Base-by-base conservation (phyloP, 2,329 filamentous ascomycete species). In the Aspergillus ochraceus region DNA sequence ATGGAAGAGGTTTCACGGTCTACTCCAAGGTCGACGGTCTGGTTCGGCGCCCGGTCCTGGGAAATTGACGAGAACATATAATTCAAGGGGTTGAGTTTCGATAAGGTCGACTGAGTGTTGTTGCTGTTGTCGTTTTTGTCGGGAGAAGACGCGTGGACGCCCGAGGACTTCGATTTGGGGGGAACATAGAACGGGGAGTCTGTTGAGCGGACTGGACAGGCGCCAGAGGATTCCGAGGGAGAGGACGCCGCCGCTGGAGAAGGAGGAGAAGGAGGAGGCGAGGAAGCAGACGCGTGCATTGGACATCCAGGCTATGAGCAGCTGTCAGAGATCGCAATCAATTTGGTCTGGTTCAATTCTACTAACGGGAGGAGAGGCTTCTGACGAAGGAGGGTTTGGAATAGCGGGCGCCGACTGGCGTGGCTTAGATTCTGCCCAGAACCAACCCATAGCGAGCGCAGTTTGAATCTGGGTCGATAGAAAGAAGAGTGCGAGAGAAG, bases 51-150 rank as follows among this genome's bases (percentile, higher is more conserved):
- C 52, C 85, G 90, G 30, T 87, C 84, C 78, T 98, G 94, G 6
- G 93, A 94, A 50, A 98, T 83, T 62, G 89, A 86, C 46, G 86
- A 83, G 75, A 96, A 96, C 94, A 99, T 99, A 82, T 94, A 97
- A 81, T 99, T 99, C 55, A 99, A 83, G 5, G 88, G 88, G 69
- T 91, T 91, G 49, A 90, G 79, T 68, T 84, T 88, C n/a, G 87
- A 86, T 58, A 88, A 79, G 45, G 84, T 83, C 0, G 86, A 85
- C 47, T 77, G 69, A 42, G 67, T 75, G 19, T 52, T 29, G 26
- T 9, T 29, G 26, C 8, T 29, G 26, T 29, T 29, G 8, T 29
- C 8, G 26, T 29, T 9, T 6, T 29, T 29, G 26, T 29, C 24
- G 20, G 69, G 70, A 60, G 70, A 67, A 53, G 64, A 72, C 63